Evolutionary conservation across 2,329 filamentous ascomycete genomes (phyloP).

Genomic region (Trichoderma atroviride): DNA sequence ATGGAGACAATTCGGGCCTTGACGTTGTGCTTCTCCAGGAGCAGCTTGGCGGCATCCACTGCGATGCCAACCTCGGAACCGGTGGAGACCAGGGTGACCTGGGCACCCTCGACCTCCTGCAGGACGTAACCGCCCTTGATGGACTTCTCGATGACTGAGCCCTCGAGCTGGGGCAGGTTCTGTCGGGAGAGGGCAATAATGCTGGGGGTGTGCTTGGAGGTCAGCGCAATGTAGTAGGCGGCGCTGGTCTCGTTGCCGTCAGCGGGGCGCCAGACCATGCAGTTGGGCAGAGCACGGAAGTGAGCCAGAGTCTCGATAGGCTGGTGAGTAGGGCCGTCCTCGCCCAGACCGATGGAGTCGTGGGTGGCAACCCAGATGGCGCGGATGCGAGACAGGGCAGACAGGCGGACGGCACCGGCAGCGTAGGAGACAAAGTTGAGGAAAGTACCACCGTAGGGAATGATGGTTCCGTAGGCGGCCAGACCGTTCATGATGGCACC

Average conservation of each 20-base stretch:
- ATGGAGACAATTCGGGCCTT: slow-evolving; percentile 91
- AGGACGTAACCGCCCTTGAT: slow-evolving; percentile 95
- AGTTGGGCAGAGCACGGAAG: slow-evolving; percentile 98
- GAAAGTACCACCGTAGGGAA: slow-evolving; percentile 95
- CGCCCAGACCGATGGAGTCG: slow-evolving; percentile 98
- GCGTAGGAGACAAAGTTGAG: slow-evolving; percentile 99
- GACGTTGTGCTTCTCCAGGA: slow-evolving; percentile 85
- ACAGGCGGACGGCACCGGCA: slow-evolving; percentile 91
- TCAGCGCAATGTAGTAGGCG: slow-evolving; percentile 94
- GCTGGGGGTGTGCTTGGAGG: slow-evolving; percentile 84
- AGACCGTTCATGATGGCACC: slow-evolving; percentile 94
- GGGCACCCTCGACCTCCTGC: slow-evolving; percentile 79
- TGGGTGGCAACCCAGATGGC: slow-evolving; percentile 96
- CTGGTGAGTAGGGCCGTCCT: slow-evolving; percentile 98
- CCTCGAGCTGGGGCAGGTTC: slow-evolving; percentile 97
- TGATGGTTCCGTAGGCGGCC: slow-evolving; percentile 89
- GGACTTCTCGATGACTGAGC: slow-evolving; percentile 83
- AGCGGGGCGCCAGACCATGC: slow-evolving; percentile 98
- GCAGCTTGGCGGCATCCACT: slow-evolving; percentile 87
- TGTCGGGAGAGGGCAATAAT: slow-evolving; percentile 95
- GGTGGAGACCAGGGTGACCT: slow-evolving; percentile 88
- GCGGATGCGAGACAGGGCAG: slow-evolving; percentile 86
- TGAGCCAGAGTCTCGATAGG: slow-evolving; percentile 97
- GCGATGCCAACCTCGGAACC: slow-evolving; percentile 95
- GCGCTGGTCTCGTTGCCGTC: slow-evolving; percentile 98